Evolutionary conservation across 768 basidiomycete species (phyloP).

Genomic region (Rhodosporidiobolus sp.): DNA sequence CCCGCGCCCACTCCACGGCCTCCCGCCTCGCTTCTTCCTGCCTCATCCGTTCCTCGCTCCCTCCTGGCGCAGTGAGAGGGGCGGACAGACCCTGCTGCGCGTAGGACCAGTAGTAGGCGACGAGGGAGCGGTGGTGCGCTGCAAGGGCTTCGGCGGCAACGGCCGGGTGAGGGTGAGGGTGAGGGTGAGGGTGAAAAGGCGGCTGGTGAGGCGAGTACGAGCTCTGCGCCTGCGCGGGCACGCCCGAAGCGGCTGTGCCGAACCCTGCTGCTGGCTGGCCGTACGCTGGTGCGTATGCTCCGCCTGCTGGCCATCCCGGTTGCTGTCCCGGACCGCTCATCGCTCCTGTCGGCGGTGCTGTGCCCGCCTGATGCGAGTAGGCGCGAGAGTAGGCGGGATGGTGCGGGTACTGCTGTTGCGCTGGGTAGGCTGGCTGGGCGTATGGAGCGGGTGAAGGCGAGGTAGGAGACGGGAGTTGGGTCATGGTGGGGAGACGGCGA

Average conservation of each 20-base stretch:
- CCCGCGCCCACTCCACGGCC: conserved; percentile 29
- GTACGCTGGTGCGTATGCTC: no score
- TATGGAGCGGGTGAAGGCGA: not conserved
- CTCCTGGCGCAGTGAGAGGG: not conserved
- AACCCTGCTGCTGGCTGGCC: no score
- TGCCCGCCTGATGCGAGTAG: no score
- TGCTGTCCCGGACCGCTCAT: no score
- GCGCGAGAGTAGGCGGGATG: no score
- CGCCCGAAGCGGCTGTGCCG: no score
- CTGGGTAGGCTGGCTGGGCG: not conserved
- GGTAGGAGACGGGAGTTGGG: not conserved
- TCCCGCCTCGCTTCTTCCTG: conserved; percentile 22
- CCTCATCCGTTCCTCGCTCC: not conserved
- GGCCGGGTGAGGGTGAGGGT: no score
- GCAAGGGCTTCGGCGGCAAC: not conserved
- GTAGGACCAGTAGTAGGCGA: conserved; percentile 30
- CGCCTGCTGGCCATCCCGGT: no score
- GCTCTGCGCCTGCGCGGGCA: no score
- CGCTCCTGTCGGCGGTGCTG: not conserved
- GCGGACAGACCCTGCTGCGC: conserved; percentile 23
- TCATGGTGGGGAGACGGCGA: no score
- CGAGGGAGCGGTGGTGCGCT: conserved; percentile 28
- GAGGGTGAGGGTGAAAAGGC: not conserved
- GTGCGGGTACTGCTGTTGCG: not conserved
- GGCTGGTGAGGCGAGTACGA: not conserved